A percentile compares a stretch with the other conserved stretches of the same genome.
Conservation (phyloP, 106 monocot species). For the Cymbidium sinense region DNA sequence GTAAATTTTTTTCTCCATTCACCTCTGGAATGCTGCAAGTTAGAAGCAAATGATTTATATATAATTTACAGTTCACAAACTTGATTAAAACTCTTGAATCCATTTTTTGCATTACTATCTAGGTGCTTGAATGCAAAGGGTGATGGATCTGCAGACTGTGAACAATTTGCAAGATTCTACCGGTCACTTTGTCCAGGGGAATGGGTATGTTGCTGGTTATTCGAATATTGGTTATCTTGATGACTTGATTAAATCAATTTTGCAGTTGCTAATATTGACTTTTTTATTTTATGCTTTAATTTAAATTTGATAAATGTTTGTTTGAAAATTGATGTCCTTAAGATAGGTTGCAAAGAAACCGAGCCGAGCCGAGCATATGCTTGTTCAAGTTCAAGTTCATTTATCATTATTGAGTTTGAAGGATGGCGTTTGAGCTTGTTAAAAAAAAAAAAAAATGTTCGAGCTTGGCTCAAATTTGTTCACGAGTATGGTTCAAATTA, state of each 20-base stretch:
- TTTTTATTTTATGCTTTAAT: background rate
- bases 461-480: no score
- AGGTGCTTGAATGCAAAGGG: constrained; percentile 90
- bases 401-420: no score
- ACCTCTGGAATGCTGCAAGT: background rate
- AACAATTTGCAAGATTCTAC: constrained; percentile 86
- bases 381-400: no score
- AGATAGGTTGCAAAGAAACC: no score
- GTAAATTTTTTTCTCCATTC: constrained; percentile 3
- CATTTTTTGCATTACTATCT: background rate
- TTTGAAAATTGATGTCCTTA: background rate
- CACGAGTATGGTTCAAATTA: no score
- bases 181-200: constrained; percentile 84
- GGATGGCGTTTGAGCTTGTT: no score
- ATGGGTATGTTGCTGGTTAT: constrained; percentile 57
- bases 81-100: background rate
- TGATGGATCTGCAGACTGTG: constrained; percentile 64
- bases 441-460: no score
- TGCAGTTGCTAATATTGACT: background rate
- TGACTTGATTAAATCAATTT: background rate
- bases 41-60: background rate
- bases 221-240: background rate
- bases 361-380: no score
- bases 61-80: background rate
- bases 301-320: background rate